Base-by-base conservation (phyloP, 345 rosid species). In the Gossypium rotundifolium region DNA sequence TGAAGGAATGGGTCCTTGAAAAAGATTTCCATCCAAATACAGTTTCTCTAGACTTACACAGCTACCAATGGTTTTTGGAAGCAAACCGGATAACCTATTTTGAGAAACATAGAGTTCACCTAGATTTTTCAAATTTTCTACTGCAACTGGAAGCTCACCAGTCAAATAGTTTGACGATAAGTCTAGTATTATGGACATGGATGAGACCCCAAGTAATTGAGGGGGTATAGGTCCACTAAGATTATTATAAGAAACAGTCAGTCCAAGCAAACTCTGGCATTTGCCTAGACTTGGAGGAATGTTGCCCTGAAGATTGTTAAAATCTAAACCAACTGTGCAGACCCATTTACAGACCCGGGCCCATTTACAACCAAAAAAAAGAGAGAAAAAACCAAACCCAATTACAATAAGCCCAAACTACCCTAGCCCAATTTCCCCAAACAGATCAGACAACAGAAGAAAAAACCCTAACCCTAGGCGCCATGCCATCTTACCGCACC, bases 1-100 rank as follows among this genome's bases (percentile, higher is more conserved):
- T 0, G 70, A 16, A 12, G 90, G 84, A 20, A 87, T 79, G 22
- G 61, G 7, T 0, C 85, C 85, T 58, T 61, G 51, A 3, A 87
- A 83, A 9, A 58, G 62, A 57, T 87, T 84, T 0, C 73, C 64
- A 3, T 60, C 79, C 78, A 85, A 0, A 33, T 9, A 0, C 1
- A 83, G 66, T 4, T 2, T 1, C 17, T 58, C 75, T 55, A 85
- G 60, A 13, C n/a, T 60, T 27, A 27, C 23, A 44, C 86, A 87
- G 13, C 27, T 57, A 57, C 27, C 61, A 20, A 57, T 29, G 27
- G 3, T 20, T 11, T 10, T 1, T 0, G 61, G 61, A 9, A 57
- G 29, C 61, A 57, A 57, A 20, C 61, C 61, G 18, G 29, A 57
- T 20, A 57, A 20, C 13, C 29, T 57, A 23, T 44, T 65, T 10